phyloP scores from a whole-genome alignment of 768 basidiomycete species.

The Tylopilus rubrobrunneus region DNA sequence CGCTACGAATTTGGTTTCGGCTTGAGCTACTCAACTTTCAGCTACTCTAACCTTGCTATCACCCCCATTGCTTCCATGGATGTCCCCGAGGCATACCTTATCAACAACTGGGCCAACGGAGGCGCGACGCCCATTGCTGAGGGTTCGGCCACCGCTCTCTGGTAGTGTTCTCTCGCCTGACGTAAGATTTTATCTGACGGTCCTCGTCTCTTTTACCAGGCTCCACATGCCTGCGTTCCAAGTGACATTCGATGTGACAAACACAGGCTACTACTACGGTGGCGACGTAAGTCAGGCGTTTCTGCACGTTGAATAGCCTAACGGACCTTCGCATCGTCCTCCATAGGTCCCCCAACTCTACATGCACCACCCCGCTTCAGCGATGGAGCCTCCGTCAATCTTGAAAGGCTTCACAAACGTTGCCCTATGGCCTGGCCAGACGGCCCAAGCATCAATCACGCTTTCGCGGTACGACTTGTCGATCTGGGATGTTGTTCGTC shows the following conservation, averaged over 20 bases:
- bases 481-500: constrained; percentile 70
- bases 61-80: constrained; percentile 36
- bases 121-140: constrained; percentile 48
- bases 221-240: constrained; percentile 62
- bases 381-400: constrained; percentile 68
- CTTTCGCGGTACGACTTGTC: constrained; percentile 69
- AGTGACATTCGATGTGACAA: constrained; percentile 62
- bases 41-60: constrained; percentile 59
- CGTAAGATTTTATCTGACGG: not conserved
- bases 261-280: constrained; percentile 61
- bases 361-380: constrained; percentile 57
- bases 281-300: constrained; percentile 46
- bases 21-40: constrained; percentile 79
- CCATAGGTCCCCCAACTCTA: constrained; percentile 71
- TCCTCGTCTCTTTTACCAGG: constrained; percentile 29
- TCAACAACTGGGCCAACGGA: constrained; percentile 56
- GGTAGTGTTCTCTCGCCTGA: constrained; percentile 34
- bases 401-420: constrained; percentile 68
- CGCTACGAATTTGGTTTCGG: constrained; percentile 92
- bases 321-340: not conserved
- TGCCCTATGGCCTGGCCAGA: constrained; percentile 45
- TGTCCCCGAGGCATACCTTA: constrained; percentile 28
- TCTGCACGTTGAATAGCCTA: not conserved
- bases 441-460: constrained; percentile 44
- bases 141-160: constrained; percentile 60